These are phyloP conservation scores for Botrytis paeoniae DNA, from an alignment of 2,329 filamentous ascomycete species.

Conservation along the genomic window DNA sequence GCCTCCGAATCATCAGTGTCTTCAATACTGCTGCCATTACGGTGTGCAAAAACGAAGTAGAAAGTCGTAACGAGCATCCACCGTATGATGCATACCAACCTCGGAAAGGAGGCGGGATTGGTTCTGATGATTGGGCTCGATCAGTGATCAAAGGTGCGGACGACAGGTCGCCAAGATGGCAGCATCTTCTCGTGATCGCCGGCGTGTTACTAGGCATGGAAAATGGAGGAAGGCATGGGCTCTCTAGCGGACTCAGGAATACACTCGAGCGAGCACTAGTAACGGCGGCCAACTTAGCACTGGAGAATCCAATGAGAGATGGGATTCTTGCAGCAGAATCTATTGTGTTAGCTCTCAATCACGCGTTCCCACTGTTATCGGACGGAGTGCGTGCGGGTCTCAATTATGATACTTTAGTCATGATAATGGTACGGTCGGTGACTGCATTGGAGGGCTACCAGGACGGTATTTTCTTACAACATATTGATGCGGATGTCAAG, in stretches of 20 bases:
- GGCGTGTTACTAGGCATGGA: constrained; percentile 61
- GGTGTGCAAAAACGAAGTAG: constrained; percentile 37
- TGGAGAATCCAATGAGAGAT: constrained; percentile 50
- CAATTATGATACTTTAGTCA: constrained; percentile 58
- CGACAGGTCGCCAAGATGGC: constrained; percentile 64
- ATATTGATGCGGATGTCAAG: constrained; percentile 58
- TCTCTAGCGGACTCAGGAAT: constrained; percentile 50
- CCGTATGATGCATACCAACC: constrained; percentile 39
- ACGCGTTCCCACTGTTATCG: constrained; percentile 58
- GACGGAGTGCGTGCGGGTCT: constrained; percentile 51
- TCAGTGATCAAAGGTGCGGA: constrained; percentile 42
- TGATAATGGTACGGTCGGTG: constrained; percentile 54
- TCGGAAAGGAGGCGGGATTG: constrained; percentile 50
- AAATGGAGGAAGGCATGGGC: constrained; percentile 52
- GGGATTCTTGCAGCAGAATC: constrained; percentile 49
- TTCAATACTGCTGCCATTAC: constrained; percentile 52
- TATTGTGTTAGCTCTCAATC: constrained; percentile 61
- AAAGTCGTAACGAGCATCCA: constrained; percentile 25
- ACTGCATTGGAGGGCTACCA: constrained; percentile 61
- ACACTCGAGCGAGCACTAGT: constrained; percentile 60
- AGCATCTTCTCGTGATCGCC: constrained; percentile 61
- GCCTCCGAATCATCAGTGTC: constrained; percentile 52
- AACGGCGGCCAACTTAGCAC: constrained; percentile 57
- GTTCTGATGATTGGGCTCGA: constrained; percentile 41
- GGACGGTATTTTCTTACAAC: constrained; percentile 61